These are phyloP conservation scores for Leccinum variabile DNA, from an alignment of 1,284 basidiomycete genomes.

Conservation along the genomic window DNA sequence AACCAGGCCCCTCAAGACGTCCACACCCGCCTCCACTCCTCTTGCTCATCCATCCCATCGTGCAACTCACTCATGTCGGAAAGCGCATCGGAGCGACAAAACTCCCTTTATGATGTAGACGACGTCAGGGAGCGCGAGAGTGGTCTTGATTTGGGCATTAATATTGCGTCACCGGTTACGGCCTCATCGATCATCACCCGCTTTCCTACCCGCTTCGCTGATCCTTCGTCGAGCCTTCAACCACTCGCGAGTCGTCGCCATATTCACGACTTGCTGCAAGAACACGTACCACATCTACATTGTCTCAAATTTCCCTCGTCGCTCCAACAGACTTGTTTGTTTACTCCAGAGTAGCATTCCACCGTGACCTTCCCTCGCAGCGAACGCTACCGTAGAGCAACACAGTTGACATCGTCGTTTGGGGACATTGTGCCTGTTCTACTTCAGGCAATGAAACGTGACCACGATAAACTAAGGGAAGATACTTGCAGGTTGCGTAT, in stretches of 20 bases:
- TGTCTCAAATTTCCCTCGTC: slow-evolving; percentile 78
- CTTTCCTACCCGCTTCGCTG: slow-evolving; percentile 72
- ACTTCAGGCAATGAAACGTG: slow-evolving; percentile 61
- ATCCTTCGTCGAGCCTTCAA: slow-evolving; percentile 50
- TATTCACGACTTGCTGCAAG: slow-evolving; percentile 84
- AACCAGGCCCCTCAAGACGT: slow-evolving; percentile 19
- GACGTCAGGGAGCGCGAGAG: slow-evolving; percentile 25
- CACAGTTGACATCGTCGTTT: slow-evolving; percentile 75
- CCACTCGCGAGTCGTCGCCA: slow-evolving; percentile 57
- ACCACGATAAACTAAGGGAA: slow-evolving; percentile 82
- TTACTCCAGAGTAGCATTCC: slow-evolving; percentile 59
- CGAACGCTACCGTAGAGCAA: slow-evolving; percentile 56
- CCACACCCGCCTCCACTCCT: slow-evolving; percentile 25
- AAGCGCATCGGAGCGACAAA: slow-evolving; percentile 42
- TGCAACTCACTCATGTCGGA: slow-evolving; percentile 47
- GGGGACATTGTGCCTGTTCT: slow-evolving; percentile 66
- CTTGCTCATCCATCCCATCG: slow-evolving; percentile 33
- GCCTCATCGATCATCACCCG: slow-evolving; percentile 62
- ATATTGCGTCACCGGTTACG: slow-evolving; percentile 14
- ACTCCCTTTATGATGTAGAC: slow-evolving; percentile 30
- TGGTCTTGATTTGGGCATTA: slow-evolving; percentile 10
- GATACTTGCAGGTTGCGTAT: slow-evolving; percentile 61
- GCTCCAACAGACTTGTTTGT: slow-evolving; percentile 58
- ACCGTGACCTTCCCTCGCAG: slow-evolving; percentile 50
- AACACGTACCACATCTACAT: slow-evolving; percentile 85